Evolutionary conservation across 371 early-diverging fungal genomes (phyloP).

Genomic region (Rhizopus stolonifer): DNA sequence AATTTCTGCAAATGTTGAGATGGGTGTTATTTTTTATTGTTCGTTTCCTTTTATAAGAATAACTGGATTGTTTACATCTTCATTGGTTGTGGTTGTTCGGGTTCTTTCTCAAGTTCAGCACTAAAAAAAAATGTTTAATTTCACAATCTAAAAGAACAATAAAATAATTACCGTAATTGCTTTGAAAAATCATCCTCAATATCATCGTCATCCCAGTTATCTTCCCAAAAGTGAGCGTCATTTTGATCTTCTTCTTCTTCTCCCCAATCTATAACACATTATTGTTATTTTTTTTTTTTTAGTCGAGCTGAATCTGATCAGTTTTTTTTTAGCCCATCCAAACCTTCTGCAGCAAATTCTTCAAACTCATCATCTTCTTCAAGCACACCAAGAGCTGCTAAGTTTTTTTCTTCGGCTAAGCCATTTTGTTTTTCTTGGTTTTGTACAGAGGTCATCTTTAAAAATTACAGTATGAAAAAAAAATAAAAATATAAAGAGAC

Average conservation of each 20-base stretch:
- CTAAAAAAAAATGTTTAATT: slow-evolving; percentile 3
- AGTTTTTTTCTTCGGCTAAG: slow-evolving; percentile 2
- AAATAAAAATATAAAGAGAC: too few species aligned
- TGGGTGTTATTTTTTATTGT: too few species aligned
- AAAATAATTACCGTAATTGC: slow-evolving; percentile 66
- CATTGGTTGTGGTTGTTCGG: slow-evolving; percentile 28
- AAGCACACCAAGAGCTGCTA: slow-evolving; percentile 52
- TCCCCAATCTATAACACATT: slow-evolving; percentile 72
- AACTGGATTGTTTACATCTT: slow-evolving; percentile 34
- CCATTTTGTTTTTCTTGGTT: slow-evolving; percentile 2
- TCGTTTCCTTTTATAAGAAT: too few species aligned
- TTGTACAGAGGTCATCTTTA: background rate
- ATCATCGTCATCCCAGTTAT: slow-evolving; percentile 93
- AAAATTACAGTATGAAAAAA: too few species aligned
- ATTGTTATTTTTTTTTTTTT: too few species aligned
- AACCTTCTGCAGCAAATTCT: slow-evolving; percentile 87
- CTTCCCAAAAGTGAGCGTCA: slow-evolving; percentile 82
- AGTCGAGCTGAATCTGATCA: too few species aligned
- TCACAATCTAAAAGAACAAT: background rate
- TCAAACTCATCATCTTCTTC: slow-evolving; percentile 95
- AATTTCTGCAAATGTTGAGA: too few species aligned
- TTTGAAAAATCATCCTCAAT: slow-evolving; percentile 88
- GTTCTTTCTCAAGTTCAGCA: slow-evolving; percentile 26
- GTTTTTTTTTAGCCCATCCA: background rate
- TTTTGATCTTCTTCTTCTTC: slow-evolving; percentile 69